Evolutionary conservation across 2,329 filamentous ascomycete genomes (phyloP).

Genomic region (Aureobasidium sp.): DNA sequence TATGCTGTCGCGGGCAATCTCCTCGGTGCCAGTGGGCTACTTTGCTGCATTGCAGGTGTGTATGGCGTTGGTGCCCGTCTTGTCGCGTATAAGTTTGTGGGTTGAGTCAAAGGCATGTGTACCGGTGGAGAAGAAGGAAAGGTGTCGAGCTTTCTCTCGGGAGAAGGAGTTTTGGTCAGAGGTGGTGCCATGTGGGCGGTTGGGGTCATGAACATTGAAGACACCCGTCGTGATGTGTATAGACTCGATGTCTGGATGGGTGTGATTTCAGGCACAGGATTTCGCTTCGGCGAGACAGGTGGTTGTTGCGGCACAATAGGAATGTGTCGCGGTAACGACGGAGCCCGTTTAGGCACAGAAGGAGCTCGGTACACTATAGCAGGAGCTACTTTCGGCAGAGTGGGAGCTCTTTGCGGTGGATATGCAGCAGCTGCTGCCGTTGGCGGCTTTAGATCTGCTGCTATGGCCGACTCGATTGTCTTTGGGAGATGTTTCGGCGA

Average conservation of each 20-base stretch:
- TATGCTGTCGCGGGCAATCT: neutral
- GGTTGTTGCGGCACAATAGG: neutral
- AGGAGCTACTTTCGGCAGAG: neutral
- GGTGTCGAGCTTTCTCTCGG: neutral
- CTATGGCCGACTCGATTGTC: neutral
- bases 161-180: neutral
- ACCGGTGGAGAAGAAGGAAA: neutral
- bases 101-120: neutral
- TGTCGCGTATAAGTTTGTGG: neutral
- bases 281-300: neutral
- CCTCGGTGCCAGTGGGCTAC: neutral
- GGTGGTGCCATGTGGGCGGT: neutral
- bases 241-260: neutral
- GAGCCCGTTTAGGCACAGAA: neutral
- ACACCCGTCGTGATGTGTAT: neutral
- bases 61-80: neutral
- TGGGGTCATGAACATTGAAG: neutral
- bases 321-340: neutral
- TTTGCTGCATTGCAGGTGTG: neutral
- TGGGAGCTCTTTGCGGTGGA: neutral
- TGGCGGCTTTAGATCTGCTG: too few species aligned
- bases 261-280: neutral
- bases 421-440: neutral
- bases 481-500: neutral
- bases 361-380: neutral